Conservation (phyloP, 805 yeast genomes). For the Metschnikowia aberdeeniae region DNA sequence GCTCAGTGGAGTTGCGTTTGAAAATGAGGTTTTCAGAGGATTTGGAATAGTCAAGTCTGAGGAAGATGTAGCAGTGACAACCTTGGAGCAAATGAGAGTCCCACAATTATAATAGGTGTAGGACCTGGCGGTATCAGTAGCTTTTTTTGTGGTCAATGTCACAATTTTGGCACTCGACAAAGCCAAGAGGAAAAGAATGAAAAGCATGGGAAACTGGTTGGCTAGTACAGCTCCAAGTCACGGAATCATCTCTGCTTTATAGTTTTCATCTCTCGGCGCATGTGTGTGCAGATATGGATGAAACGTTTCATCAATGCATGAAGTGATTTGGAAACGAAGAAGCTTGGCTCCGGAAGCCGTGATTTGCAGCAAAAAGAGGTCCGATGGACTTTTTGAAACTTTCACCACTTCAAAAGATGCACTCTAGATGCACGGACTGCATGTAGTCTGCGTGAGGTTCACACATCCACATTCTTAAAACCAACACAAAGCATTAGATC, state of each 20-base stretch:
- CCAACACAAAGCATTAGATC: too few species aligned
- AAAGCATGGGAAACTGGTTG: neutral
- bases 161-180: neutral
- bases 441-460: too few species aligned
- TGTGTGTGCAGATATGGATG: neutral
- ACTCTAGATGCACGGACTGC: too few species aligned
- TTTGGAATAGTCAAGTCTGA: too few species aligned
- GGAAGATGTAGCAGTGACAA: neutral
- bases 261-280: neutral
- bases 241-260: conserved; percentile 1
- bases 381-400: too few species aligned
- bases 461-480: too few species aligned
- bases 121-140: neutral
- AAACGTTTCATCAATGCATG: conserved; percentile 1
- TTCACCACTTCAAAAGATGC: too few species aligned
- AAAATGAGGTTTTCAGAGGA: too few species aligned
- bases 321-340: too few species aligned
- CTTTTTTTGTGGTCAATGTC: neutral
- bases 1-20: too few species aligned
- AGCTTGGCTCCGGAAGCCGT: too few species aligned
- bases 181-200: conserved; percentile 1
- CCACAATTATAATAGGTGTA: conserved; percentile 2
- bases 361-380: too few species aligned
- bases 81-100: conserved; percentile 1
- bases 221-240: neutral